Evolutionary conservation across 202 grass and related monocot species (phyloP), one percentile per base, ranked within the genome.

Genomic region (Schoenoplectus triqueter): DNA sequence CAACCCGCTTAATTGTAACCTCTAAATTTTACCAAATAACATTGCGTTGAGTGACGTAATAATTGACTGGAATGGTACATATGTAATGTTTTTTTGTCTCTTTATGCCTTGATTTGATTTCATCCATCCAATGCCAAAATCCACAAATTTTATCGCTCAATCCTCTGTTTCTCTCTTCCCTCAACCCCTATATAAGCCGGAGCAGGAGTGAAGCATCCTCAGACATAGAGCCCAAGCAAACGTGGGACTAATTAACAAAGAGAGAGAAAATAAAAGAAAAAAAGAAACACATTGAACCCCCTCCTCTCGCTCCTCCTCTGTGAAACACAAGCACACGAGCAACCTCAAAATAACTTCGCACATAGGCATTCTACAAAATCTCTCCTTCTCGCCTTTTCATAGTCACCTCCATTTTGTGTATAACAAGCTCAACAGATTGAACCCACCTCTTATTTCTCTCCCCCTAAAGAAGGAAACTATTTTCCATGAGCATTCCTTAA

Each of bases 171-270:
- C 46, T 69, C 47, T 66, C 2, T 83, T 20, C 47, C 60, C 5
- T 7, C 8, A 42, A 40, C 7, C 42, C 61, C 81, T 83, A 83
- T 83, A 83, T 83, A 83, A 83, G 40, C 65, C 13, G 5, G 80
- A 44, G 63, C 46, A 68, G 66, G 11, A 59, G 1, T 0, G 31
- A 31, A 31, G 31, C 31, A 49, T 83, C 81, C 64, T 14, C 81
- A 83, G 18, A 40, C 31, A 31, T 31, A 31, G 52, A 31, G 31
- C 31, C 73, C 51, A 51, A 75, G 8, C 49, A 55, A 54, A 22
- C 48, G 71, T 74, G 71, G 71, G 48, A 74, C 48, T 10, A 54
- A 51, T 13, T 31, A 31, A 31, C 31, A 31, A 31, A 31, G 31
- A 31, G 31, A 39, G 10, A 1, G 47, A 10, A 48, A 66, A 39